Conservation (phyloP, 495 filamentous ascomycete genomes). For the Podospora conica region DNA sequence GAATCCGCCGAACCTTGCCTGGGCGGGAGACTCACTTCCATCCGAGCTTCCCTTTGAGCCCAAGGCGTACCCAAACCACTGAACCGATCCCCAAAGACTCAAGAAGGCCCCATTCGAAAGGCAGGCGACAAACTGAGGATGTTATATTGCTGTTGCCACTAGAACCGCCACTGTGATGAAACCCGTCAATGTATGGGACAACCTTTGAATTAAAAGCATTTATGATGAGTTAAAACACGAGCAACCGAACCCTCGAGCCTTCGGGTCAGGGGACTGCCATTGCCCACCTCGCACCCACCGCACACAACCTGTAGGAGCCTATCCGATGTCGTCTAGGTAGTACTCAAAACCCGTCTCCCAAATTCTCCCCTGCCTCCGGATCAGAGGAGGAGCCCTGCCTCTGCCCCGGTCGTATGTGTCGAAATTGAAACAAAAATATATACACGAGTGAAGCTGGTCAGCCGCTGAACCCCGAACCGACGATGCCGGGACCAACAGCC, state of each 20-base stretch:
- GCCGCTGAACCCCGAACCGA: neutral
- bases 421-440: constrained; percentile 11
- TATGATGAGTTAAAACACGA: neutral
- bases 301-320: neutral
- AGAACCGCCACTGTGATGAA: neutral
- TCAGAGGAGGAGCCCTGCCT: neutral
- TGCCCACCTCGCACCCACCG: neutral
- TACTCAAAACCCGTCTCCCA: neutral
- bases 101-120: neutral
- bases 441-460: constrained; percentile 3
- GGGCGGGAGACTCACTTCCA: neutral
- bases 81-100: no score
- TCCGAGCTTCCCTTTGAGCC: neutral
- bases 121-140: neutral
- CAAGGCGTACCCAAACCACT: neutral
- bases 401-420: constrained; percentile 3
- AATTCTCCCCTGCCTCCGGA: neutral
- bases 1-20: neutral
- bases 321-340: neutral
- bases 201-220: neutral
- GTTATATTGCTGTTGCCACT: neutral
- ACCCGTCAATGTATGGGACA: neutral
- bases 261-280: neutral
- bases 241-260: neutral
- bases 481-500: neutral